Evolutionary conservation across 257 asterid species (phyloP), one percentile per base, ranked within the genome.

Genomic region (Galeopsis tetrahit): DNA sequence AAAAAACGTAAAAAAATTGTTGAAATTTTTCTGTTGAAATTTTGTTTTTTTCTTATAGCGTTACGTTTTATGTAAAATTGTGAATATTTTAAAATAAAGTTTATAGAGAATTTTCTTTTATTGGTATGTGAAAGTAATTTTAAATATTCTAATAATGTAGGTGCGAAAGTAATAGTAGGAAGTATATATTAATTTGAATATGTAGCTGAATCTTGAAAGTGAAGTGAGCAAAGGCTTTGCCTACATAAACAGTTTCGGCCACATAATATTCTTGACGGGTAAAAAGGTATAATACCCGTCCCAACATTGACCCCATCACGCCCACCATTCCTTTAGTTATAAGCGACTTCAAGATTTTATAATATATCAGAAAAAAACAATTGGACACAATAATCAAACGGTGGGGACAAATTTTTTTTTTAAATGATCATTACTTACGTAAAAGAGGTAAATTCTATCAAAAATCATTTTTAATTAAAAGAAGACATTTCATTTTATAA

Each of bases 251-350:
- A 70, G 52, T 62, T 31, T 69, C 7, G 60, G 56, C 83, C 71
- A 68, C 57, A 53, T 36, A 72, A 33, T 73, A 72, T 52, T 31
- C 36, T 0, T 15, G 43, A 55, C 51, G 8, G 43, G 44, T 51
- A 36, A 49, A 75, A 71, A 60, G 75, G 74, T 75, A 35, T 10
- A 43, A 67, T 32, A 63, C 66, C 61, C 71, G 58, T 46, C 72
- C 72, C 31, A 59, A 72, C 49, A 36, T 36, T 60, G 72, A 21
- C 62, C 43, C 77, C 70, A 75, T 67, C 75, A 52, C 63, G 28
- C 36, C 71, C 69, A 56, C 48, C 32, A 73, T 72, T 49, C 71
- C 81, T 76, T 80, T 76, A 46, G 73, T 77, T 53, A 69, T 69
- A 80, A 77, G 72, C 75, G 43, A 72, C 53, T 69, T 67, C 55